These are phyloP conservation scores for Byssochlamys sp. DNA, from an alignment of 2,329 filamentous ascomycete species.

Conservation along the genomic window DNA sequence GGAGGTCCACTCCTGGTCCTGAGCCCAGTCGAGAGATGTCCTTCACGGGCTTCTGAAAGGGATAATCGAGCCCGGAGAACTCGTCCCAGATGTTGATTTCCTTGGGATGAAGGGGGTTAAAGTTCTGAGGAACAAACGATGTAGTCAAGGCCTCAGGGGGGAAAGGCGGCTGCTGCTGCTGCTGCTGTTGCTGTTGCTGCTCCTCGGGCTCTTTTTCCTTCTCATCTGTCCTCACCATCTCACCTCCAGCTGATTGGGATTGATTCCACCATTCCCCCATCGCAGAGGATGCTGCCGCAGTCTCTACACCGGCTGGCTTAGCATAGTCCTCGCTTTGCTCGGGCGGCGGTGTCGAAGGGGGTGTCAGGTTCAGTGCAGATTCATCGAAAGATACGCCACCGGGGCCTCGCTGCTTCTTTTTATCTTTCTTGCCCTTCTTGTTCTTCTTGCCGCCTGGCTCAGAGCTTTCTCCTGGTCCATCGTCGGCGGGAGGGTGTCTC, in stretches of 20 bases:
- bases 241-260: not conserved
- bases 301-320: slow-evolving; percentile 2
- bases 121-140: slow-evolving; percentile 27
- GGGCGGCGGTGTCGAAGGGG: slow-evolving; percentile 30
- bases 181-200: slow-evolving; percentile 1
- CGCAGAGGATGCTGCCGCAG: not conserved
- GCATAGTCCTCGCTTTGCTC: slow-evolving; percentile 9
- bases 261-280: slow-evolving; percentile 9
- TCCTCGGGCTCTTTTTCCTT: slow-evolving; percentile 3
- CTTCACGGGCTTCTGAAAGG: slow-evolving; percentile 14
- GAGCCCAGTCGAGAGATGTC: slow-evolving; percentile 3
- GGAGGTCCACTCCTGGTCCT: slow-evolving; percentile 14
- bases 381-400: slow-evolving; percentile 15
- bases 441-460: slow-evolving; percentile 1
- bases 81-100: slow-evolving; percentile 31
- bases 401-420: slow-evolving; percentile 18
- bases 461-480: slow-evolving; percentile 3
- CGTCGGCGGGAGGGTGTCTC: not conserved
- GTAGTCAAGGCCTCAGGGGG: slow-evolving; percentile 20
- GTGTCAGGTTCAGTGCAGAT: slow-evolving; percentile 21
- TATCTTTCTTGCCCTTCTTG: slow-evolving; percentile 15
- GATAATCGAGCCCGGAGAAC: slow-evolving; percentile 27
- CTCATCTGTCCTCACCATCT: not conserved
- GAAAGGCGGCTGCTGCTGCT: slow-evolving; percentile 1
- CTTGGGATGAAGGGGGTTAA: slow-evolving; percentile 17